Evolutionary conservation across 768 basidiomycete genomes (phyloP).

Genomic region (Cubamyces lactineus): DNA sequence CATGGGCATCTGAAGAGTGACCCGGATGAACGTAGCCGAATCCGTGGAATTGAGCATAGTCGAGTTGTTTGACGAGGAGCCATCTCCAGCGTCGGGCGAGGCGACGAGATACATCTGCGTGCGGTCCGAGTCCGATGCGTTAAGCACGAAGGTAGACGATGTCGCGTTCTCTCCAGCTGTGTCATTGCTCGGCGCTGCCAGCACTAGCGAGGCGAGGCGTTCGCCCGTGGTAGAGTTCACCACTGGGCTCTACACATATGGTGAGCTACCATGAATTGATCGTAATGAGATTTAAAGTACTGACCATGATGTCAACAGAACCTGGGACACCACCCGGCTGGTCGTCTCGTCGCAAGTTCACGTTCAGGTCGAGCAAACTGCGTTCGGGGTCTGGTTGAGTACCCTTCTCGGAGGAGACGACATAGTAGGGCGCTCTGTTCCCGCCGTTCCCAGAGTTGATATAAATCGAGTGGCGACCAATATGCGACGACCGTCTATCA

Average conservation of each 20-base stretch:
- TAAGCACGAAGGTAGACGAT: constrained; percentile 32
- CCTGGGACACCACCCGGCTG: constrained; percentile 40
- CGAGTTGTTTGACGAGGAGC: constrained; percentile 6
- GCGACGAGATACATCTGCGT: constrained; percentile 37
- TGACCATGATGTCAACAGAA: constrained; percentile 52
- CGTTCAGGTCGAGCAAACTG: not conserved
- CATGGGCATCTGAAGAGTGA: constrained; percentile 49
- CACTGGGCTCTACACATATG: constrained; percentile 37
- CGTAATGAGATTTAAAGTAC: constrained; percentile 27
- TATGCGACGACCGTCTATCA: not conserved
- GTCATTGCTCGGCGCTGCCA: constrained; percentile 30
- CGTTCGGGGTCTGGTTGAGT: not conserved
- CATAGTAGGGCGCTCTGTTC: too few species aligned
- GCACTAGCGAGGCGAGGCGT: constrained; percentile 45
- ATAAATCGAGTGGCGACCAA: not conserved
- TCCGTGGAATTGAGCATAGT: constrained; percentile 28
- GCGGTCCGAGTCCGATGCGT: constrained; percentile 34
- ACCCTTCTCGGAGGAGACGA: not conserved
- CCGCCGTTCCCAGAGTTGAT: constrained; percentile 11
- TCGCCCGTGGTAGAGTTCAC: constrained; percentile 36
- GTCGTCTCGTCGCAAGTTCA: constrained; percentile 15
- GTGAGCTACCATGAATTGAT: not conserved
- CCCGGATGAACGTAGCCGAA: constrained; percentile 29
- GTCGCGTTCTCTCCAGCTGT: constrained; percentile 23
- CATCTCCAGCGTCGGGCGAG: not conserved